Evolutionary conservation across 768 basidiomycete species (phyloP).

Genomic region (Cytidiella melzeri): DNA sequence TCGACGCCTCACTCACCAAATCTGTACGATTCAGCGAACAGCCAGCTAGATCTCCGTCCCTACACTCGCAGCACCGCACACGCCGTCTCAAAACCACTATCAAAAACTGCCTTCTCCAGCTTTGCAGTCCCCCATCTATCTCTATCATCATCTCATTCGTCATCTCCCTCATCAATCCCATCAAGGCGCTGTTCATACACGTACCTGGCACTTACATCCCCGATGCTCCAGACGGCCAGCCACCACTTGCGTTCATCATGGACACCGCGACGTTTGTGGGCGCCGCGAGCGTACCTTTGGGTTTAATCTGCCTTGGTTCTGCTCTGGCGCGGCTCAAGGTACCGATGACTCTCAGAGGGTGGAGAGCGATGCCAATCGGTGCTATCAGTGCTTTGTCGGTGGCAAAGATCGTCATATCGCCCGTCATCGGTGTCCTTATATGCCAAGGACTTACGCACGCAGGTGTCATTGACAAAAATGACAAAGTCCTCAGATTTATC

Average conservation of each 20-base stretch:
- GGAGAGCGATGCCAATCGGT: slow-evolving; percentile 40
- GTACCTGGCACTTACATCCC: slow-evolving; percentile 39
- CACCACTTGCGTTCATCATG: slow-evolving; percentile 56
- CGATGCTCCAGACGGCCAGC: slow-evolving; percentile 57
- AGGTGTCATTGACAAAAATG: slow-evolving; percentile 19
- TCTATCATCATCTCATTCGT: slow-evolving; percentile 49
- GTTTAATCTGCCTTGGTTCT: slow-evolving; percentile 56
- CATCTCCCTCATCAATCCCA: slow-evolving; percentile 46
- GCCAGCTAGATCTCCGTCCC: background rate
- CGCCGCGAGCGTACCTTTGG: slow-evolving; percentile 56
- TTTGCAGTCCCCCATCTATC: slow-evolving; percentile 37
- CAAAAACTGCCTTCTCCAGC: background rate
- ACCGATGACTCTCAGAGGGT: slow-evolving; percentile 34
- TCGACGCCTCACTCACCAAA: background rate
- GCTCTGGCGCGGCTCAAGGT: slow-evolving; percentile 54
- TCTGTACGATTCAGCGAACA: background rate
- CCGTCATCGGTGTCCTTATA: slow-evolving; percentile 56
- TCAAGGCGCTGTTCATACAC: slow-evolving; percentile 56
- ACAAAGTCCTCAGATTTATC: slow-evolving; percentile 27
- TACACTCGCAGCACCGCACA: background rate
- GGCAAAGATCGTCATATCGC: slow-evolving; percentile 49
- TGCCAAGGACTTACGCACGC: slow-evolving; percentile 13
- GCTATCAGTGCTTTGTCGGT: slow-evolving; percentile 49
- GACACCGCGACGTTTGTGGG: slow-evolving; percentile 57
- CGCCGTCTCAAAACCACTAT: background rate